Evolutionary conservation across 345 rosid species (phyloP).

Genomic region (Fremontodendron californicum): DNA sequence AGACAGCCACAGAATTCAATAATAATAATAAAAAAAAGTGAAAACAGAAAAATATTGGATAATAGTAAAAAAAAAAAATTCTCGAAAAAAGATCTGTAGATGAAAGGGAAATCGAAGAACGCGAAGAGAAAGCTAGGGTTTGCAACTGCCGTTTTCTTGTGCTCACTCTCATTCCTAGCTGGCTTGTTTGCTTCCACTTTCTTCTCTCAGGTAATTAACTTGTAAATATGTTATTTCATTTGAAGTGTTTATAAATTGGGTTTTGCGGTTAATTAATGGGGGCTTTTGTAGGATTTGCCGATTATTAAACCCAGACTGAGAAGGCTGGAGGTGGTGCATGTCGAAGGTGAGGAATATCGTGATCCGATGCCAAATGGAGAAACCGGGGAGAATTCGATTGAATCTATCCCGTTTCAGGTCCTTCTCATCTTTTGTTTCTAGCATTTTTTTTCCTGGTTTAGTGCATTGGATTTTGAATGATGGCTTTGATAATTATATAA

Average conservation of each 20-base stretch:
- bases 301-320: conserved; percentile 48
- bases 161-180: conserved; percentile 54
- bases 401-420: conserved; percentile 77
- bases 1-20: not conserved
- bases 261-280: conserved; percentile 7
- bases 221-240: not conserved
- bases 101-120: conserved; percentile 63
- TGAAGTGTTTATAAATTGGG: not conserved
- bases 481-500: not conserved
- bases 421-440: conserved; percentile 1
- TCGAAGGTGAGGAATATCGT: conserved; percentile 19
- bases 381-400: conserved; percentile 56
- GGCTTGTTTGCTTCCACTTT: conserved; percentile 60
- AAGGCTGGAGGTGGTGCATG: conserved; percentile 18
- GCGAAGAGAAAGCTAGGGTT: conserved; percentile 53
- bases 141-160: conserved; percentile 35
- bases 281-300: conserved; percentile 46
- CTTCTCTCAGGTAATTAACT: conserved; percentile 45
- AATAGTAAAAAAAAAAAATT: not conserved
- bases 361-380: conserved; percentile 49
- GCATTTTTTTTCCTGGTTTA: not conserved
- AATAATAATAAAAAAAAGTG: not conserved
- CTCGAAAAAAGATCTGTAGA: conserved; percentile 14
- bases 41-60: not conserved
- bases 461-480: not conserved